Evolutionary conservation across 2,329 filamentous ascomycete species (phyloP).

Genomic region (Phialophora chinensis): DNA sequence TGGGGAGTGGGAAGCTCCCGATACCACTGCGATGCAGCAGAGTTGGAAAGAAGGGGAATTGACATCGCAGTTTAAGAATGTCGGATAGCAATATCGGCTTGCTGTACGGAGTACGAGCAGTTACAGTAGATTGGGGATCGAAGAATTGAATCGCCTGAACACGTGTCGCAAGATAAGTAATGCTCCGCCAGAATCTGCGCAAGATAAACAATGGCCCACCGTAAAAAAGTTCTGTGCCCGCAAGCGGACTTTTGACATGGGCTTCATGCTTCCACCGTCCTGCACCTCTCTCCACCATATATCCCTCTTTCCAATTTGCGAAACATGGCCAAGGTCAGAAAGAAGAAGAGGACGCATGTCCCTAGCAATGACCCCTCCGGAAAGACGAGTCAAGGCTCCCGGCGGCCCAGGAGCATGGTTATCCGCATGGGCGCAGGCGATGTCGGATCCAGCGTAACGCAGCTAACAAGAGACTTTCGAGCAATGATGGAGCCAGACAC

Average conservation of each 20-base stretch:
- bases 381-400: conserved; percentile 66
- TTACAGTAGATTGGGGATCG: no score
- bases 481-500: conserved; percentile 96
- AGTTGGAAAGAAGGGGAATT: background rate
- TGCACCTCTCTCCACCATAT: background rate
- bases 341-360: conserved; percentile 87
- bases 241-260: background rate
- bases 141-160: background rate
- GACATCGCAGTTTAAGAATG: background rate
- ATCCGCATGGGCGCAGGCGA: conserved; percentile 95
- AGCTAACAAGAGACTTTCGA: conserved; percentile 89
- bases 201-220: background rate
- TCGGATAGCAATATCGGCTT: background rate
- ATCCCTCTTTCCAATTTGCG: no score
- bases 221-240: background rate
- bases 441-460: conserved; percentile 87
- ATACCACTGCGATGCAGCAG: background rate
- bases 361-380: conserved; percentile 67
- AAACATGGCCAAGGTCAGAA: conserved; percentile 76
- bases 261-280: background rate
- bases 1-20: no score
- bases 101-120: background rate
- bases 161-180: background rate
- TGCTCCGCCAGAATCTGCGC: background rate
- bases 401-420: conserved; percentile 93